A percentile compares a stretch with the other conserved stretches of the same genome.
These are phyloP conservation scores for Tetragonia tetragonoides DNA, from an alignment of 148 eudicot genomes.

Conservation along the genomic window DNA sequence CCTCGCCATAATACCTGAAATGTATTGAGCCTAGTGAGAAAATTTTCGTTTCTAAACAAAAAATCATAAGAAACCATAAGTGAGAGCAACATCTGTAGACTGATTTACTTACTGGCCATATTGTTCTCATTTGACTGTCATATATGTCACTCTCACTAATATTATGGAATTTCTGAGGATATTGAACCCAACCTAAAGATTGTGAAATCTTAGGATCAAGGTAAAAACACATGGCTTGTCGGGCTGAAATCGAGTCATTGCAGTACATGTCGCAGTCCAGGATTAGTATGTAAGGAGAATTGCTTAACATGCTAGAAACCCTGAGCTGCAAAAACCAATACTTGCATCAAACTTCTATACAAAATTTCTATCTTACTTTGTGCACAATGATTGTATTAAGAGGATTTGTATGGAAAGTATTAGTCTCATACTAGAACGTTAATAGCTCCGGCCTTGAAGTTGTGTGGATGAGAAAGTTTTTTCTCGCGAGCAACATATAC, in stretches of 20 bases:
- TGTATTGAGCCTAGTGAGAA: not conserved
- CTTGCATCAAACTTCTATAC: no score
- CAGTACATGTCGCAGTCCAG: slow-evolving; percentile 53
- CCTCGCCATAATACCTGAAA: slow-evolving; percentile 40
- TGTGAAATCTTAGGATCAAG: slow-evolving; percentile 29
- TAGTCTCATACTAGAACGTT: slow-evolving; percentile 35
- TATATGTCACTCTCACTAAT: slow-evolving; percentile 36
- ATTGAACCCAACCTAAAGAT: slow-evolving; percentile 39
- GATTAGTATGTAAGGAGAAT: slow-evolving; percentile 34
- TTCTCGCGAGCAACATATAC: slow-evolving; percentile 51
- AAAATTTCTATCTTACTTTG: not conserved
- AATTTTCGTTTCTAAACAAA: no score
- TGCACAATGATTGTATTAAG: not conserved
- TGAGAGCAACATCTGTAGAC: not conserved
- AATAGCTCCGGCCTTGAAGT: slow-evolving; percentile 53
- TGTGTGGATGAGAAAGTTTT: slow-evolving; percentile 29
- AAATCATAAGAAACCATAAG: not conserved
- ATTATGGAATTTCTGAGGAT: slow-evolving; percentile 41
- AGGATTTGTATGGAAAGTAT: not conserved
- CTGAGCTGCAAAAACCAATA: slow-evolving; percentile 31
- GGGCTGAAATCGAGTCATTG: slow-evolving; percentile 39
- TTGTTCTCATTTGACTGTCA: slow-evolving; percentile 37
- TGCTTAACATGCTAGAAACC: slow-evolving; percentile 39
- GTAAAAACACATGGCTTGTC: slow-evolving; percentile 48
- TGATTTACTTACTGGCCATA: slow-evolving; percentile 23